Percentiles rank a stretch among this genome's conserved stretches.
phyloP scores from a whole-genome alignment of 306 rosid genomes.

The Coriaria nepalensis region DNA sequence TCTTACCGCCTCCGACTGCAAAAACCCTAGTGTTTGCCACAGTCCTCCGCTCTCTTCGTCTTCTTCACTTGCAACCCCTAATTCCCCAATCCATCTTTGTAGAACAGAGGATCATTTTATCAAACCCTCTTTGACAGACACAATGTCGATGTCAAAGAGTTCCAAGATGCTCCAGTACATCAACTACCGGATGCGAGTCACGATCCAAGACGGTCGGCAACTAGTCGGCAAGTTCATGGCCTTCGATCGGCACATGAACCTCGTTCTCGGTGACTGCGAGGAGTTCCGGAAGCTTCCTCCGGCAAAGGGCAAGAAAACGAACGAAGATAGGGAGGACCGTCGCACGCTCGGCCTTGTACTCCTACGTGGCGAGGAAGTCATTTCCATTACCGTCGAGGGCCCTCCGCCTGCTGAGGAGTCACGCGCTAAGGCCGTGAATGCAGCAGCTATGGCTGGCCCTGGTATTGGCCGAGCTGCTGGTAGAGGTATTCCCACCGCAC shows the following conservation, averaged over 20 bases:
- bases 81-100: too few relatives aligned
- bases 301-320: conserved; percentile 53
- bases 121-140: neutral
- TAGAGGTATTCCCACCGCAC: conserved; percentile 69
- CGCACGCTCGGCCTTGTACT: conserved; percentile 95
- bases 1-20: too few relatives aligned
- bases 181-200: conserved; percentile 87
- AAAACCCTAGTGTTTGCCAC: too few relatives aligned
- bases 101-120: too few relatives aligned
- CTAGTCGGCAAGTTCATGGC: conserved; percentile 98
- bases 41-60: too few relatives aligned
- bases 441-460: conserved; percentile 78
- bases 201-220: conserved; percentile 95
- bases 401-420: conserved; percentile 94
- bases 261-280: conserved; percentile 92
- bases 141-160: conserved; percentile 99
- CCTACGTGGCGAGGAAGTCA: conserved; percentile 96
- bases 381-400: conserved; percentile 97
- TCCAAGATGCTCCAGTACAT: conserved; percentile 97
- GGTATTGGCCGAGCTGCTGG: conserved; percentile 88
- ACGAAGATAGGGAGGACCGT: conserved; percentile 82
- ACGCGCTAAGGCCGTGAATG: conserved; percentile 68
- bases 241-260: conserved; percentile 98
- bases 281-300: conserved; percentile 98
- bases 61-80: too few relatives aligned